Conservation (phyloP, 345 rosid species). For the Brassica napus region DNA sequence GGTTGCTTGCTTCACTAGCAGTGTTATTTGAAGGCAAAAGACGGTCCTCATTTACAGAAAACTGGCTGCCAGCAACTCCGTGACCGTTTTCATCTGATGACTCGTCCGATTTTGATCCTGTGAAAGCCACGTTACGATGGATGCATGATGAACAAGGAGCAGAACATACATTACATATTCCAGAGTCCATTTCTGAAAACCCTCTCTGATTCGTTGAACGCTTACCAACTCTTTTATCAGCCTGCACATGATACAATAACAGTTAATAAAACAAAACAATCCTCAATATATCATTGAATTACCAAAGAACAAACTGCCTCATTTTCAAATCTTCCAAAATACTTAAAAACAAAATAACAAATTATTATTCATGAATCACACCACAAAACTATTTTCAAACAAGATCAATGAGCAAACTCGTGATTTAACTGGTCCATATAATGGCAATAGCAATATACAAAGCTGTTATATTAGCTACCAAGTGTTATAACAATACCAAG, state of each 20-base stretch:
- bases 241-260: slow-evolving; percentile 16
- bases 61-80: slow-evolving; percentile 54
- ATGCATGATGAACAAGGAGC: slow-evolving; percentile 87
- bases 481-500: background rate
- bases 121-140: slow-evolving; percentile 54
- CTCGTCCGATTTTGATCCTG: slow-evolving; percentile 60
- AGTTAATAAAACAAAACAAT: background rate
- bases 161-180: slow-evolving; percentile 77
- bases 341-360: background rate
- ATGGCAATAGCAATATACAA: background rate
- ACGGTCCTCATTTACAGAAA: slow-evolving; percentile 58
- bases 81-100: slow-evolving; percentile 66
- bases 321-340: background rate
- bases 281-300: background rate
- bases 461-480: background rate
- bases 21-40: slow-evolving; percentile 43
- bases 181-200: slow-evolving; percentile 56
- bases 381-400: background rate
- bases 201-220: slow-evolving; percentile 45
- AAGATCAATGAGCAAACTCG: background rate
- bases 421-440: background rate
- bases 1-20: slow-evolving; percentile 65
- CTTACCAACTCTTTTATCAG: slow-evolving; percentile 39
- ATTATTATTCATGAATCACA: background rate
- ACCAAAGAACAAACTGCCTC: background rate